phyloP scores from a whole-genome alignment of 2,329 filamentous ascomycete genomes.

The Pseudogymnoascus pannorum region DNA sequence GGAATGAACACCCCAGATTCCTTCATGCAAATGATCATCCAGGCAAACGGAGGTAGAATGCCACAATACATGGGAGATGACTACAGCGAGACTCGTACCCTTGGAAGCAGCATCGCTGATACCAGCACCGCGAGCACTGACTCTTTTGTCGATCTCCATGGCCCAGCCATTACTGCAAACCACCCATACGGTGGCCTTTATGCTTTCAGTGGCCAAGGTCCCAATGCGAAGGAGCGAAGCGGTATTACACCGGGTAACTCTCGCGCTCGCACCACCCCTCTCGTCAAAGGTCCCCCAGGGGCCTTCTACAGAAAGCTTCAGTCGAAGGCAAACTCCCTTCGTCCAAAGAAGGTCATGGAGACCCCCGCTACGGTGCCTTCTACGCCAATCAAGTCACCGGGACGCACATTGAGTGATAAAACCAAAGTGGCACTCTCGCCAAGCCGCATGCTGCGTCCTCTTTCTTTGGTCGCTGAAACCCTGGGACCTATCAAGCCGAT shows the following conservation, averaged over 20 bases:
- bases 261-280: conserved; percentile 12
- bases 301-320: conserved; percentile 23
- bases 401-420: background rate
- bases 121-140: background rate
- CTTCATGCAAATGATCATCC: background rate
- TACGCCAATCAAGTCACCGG: background rate
- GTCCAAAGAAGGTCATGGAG: background rate
- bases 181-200: background rate
- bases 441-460: background rate
- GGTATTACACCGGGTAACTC: background rate
- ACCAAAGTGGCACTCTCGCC: background rate
- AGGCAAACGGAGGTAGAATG: background rate
- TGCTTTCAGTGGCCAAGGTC: background rate
- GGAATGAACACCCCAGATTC: background rate
- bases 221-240: background rate
- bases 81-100: background rate
- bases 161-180: background rate
- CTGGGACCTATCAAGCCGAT: background rate
- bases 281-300: conserved; percentile 20
- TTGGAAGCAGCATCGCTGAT: background rate
- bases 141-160: background rate
- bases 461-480: background rate
- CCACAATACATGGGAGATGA: conserved; percentile 4
- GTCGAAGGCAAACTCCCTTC: conserved; percentile 10
- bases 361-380: background rate